Conservation (phyloP, 352 stramenopile genomes). For the Phytophthora aleatoria region DNA sequence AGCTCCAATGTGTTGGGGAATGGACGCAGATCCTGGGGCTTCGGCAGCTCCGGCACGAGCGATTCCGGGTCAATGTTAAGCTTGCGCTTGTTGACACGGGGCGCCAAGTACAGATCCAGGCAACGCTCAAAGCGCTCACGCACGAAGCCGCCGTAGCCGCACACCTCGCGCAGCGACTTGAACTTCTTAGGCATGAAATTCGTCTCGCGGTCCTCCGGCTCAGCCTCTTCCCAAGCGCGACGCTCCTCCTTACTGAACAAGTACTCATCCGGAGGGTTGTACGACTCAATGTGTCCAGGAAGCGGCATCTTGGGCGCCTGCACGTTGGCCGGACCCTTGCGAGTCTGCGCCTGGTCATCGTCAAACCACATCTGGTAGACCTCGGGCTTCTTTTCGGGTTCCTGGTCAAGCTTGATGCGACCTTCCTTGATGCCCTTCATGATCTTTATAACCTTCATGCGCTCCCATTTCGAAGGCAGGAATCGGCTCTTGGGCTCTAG, state of each 20-base stretch:
- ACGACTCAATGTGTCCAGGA: slow-evolving; percentile 98
- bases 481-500: slow-evolving; percentile 94
- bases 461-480: slow-evolving; percentile 97
- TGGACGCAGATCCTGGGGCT: slow-evolving; percentile 96
- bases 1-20: slow-evolving; percentile 96
- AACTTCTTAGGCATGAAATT: slow-evolving; percentile 98
- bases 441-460: slow-evolving; percentile 97
- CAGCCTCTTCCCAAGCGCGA: slow-evolving; percentile 94
- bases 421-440: slow-evolving; percentile 97
- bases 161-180: slow-evolving; percentile 95
- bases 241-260: slow-evolving; percentile 97
- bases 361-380: slow-evolving; percentile 94
- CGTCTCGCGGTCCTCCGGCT: slow-evolving; percentile 95
- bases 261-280: slow-evolving; percentile 99
- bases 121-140: slow-evolving; percentile 99
- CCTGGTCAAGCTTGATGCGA: slow-evolving; percentile 91
- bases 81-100: slow-evolving; percentile 94
- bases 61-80: slow-evolving; percentile 98
- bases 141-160: slow-evolving; percentile 96
- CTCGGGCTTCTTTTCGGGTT: slow-evolving; percentile 92
- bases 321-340: slow-evolving; percentile 96
- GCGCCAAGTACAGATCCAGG: slow-evolving; percentile 99
- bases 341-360: slow-evolving; percentile 85
- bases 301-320: slow-evolving; percentile 97
- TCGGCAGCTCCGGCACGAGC: slow-evolving; percentile 96